Evolutionary conservation across 306 rosid species (phyloP).

Genomic region (Glycine tomentella): DNA sequence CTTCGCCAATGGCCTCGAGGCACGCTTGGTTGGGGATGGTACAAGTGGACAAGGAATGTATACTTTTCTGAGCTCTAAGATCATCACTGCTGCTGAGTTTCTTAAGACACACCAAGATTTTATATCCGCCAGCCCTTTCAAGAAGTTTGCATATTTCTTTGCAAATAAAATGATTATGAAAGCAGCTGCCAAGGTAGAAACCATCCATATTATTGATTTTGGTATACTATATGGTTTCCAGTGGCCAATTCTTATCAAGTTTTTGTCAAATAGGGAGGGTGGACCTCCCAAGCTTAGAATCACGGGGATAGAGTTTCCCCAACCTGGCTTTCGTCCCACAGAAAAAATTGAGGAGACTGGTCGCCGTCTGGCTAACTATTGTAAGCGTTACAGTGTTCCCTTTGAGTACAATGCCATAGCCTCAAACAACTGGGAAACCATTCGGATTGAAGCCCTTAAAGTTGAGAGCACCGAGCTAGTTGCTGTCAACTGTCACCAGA

Average conservation of each 20-base stretch:
- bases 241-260: conserved; percentile 76
- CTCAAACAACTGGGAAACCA: conserved; percentile 70
- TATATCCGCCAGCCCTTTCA: conserved; percentile 59
- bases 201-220: conserved; percentile 77
- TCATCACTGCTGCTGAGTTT: conserved; percentile 57
- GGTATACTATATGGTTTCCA: conserved; percentile 88
- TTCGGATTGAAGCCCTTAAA: conserved; percentile 64
- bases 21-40: conserved; percentile 67
- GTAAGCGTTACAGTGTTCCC: conserved; percentile 73
- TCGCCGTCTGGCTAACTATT: conserved; percentile 68
- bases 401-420: conserved; percentile 67
- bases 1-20: conserved; percentile 73
- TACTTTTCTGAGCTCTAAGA: conserved; percentile 45
- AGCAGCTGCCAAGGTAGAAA: conserved; percentile 60
- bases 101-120: conserved; percentile 63
- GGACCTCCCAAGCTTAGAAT: conserved; percentile 90
- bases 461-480: conserved; percentile 57
- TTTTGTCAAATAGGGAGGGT: conserved; percentile 62
- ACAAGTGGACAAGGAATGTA: conserved; percentile 52
- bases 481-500: conserved; percentile 62
- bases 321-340: conserved; percentile 73
- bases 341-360: conserved; percentile 74
- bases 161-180: conserved; percentile 59
- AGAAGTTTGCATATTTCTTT: conserved; percentile 55
- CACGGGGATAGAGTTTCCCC: conserved; percentile 77